A percentile compares a stretch with the other conserved stretches of the same genome.
These are phyloP conservation scores for Alternaria gansuensis DNA, from an alignment of 2,329 filamentous ascomycete genomes.

Conservation along the genomic window DNA sequence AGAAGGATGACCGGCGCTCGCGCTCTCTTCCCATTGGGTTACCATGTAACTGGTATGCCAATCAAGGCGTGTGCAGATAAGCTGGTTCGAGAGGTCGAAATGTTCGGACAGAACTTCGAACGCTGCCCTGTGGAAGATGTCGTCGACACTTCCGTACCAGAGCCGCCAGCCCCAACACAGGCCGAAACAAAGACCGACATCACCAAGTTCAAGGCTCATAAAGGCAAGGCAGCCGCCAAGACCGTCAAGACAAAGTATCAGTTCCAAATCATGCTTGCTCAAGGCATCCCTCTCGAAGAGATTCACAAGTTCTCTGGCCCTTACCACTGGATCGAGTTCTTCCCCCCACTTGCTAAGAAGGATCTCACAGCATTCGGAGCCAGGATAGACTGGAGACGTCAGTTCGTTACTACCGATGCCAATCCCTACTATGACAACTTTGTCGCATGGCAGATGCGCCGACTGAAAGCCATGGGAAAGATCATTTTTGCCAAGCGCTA, in stretches of 20 bases:
- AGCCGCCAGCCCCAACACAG: slow-evolving; percentile 67
- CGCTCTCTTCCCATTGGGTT: slow-evolving; percentile 88
- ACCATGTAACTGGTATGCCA: slow-evolving; percentile 91
- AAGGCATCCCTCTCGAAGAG: slow-evolving; percentile 86
- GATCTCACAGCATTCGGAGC: slow-evolving; percentile 86
- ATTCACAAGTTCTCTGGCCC: slow-evolving; percentile 94
- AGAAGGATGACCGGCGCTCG: slow-evolving; percentile 90
- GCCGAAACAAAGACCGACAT: slow-evolving; percentile 77
- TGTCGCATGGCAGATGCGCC: slow-evolving; percentile 96
- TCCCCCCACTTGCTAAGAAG: slow-evolving; percentile 80
- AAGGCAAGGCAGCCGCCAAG: slow-evolving; percentile 85
- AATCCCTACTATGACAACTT: slow-evolving; percentile 98
- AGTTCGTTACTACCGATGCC: slow-evolving; percentile 92
- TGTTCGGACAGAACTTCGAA: slow-evolving; percentile 89
- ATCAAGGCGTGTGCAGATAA: slow-evolving; percentile 98
- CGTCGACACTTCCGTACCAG: slow-evolving; percentile 58
- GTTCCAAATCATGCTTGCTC: slow-evolving; percentile 91
- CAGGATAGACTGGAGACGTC: slow-evolving; percentile 90
- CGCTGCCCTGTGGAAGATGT: slow-evolving; percentile 63
- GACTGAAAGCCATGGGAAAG: slow-evolving; percentile 86
- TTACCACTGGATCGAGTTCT: slow-evolving; percentile 90
- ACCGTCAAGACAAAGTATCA: slow-evolving; percentile 94
- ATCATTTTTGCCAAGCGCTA: slow-evolving; percentile 94
- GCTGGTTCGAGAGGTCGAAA: slow-evolving; percentile 84
- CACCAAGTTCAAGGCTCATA: slow-evolving; percentile 84